Base-by-base conservation (phyloP, 2,329 filamentous ascomycete genomes). In the Ophiostoma piceae region DNA sequence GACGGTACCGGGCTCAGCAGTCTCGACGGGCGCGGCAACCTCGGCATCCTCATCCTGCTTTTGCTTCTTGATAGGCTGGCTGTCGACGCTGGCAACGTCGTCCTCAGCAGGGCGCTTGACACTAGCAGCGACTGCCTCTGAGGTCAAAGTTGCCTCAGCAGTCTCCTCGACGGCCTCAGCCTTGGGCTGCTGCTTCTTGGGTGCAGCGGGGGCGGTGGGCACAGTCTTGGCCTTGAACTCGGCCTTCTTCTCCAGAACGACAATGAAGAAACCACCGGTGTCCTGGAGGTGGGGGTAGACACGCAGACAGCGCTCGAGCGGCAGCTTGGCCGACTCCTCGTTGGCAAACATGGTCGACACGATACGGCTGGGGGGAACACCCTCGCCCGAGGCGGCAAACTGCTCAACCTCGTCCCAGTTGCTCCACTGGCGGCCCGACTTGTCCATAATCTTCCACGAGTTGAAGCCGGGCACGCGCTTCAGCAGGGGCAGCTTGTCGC, bases 261-360 rank as follows among this genome's bases (percentile, higher is more conserved):
- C 90, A 77, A 99, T 97, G 82, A 99, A 99, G 84, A 99, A 99
- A 29, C 91, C 94, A 70, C 95, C 95, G 2, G 95, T 99, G 76
- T 99, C 93, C 80, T 99, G 95, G 77, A 93, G 85, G 79, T 99
- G 95, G 43, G 94, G 92, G 78, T 98, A 99, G 7, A 99, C 89
- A 72, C 95, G 87, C 85, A 98, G 94, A 80, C 94, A 97, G 71
- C 91, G 87, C 76, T 97, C 92, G 22, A 98, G 85, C 19, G 93
- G 93, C 32, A 97, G 84, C 79, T 85, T 76, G 79, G 86, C 82
- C 69, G 85, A 86, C 37, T 83, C 81, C 54, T 81, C 80, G 19
- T 80, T 81, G 5, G 94, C 85, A 80, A 99, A 99, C 91, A 97
- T 97, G 77, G 88, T 89, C 75, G 92, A 87, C 3, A 87, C 85